Percentiles rank a stretch among this genome's conserved stretches.
Conservation (phyloP, 1,284 basidiomycete species). For the Rhodofomes roseus region DNA sequence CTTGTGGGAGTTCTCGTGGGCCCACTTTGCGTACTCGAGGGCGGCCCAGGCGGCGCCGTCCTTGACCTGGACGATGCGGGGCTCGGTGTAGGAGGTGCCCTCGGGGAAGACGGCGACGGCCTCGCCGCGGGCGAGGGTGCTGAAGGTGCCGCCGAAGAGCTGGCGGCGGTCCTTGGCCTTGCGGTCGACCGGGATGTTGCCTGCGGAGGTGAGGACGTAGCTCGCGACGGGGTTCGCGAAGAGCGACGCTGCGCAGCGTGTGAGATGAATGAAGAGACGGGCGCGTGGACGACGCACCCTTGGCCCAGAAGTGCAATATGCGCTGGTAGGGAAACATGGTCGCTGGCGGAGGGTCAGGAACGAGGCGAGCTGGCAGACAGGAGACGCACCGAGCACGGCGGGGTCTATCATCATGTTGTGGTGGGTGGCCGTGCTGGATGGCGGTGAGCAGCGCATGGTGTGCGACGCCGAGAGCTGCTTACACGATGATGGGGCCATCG, state of each 20-base stretch:
- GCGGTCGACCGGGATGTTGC: slow-evolving; percentile 95
- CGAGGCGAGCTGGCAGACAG: not conserved
- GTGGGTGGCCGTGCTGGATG: slow-evolving; percentile 76
- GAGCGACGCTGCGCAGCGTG: slow-evolving; percentile 47
- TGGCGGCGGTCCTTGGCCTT: slow-evolving; percentile 66
- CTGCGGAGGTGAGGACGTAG: slow-evolving; percentile 81
- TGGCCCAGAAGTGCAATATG: slow-evolving; percentile 93
- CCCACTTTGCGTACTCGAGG: slow-evolving; percentile 86
- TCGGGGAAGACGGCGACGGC: slow-evolving; percentile 94
- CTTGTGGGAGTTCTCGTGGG: slow-evolving; percentile 47
- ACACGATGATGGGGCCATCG: slow-evolving; percentile 87
- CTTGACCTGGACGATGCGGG: slow-evolving; percentile 90
- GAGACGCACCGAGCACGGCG: slow-evolving; percentile 66
- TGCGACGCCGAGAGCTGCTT: slow-evolving; percentile 35
- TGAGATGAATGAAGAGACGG: not conserved
- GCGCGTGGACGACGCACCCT: slow-evolving; percentile 42
- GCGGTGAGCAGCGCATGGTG: not conserved
- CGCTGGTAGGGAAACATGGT: slow-evolving; percentile 74
- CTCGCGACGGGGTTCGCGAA: slow-evolving; percentile 76
- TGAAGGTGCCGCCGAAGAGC: slow-evolving; percentile 89
- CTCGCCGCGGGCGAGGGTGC: slow-evolving; percentile 74
- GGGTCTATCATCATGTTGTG: slow-evolving; percentile 94
- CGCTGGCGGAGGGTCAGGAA: slow-evolving; percentile 38
- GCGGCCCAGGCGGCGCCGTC: slow-evolving; percentile 96
- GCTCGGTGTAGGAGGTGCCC: slow-evolving; percentile 88